Evolutionary conservation across 2,329 filamentous ascomycete genomes (phyloP).

Genomic region (Clonostachys sp.): DNA sequence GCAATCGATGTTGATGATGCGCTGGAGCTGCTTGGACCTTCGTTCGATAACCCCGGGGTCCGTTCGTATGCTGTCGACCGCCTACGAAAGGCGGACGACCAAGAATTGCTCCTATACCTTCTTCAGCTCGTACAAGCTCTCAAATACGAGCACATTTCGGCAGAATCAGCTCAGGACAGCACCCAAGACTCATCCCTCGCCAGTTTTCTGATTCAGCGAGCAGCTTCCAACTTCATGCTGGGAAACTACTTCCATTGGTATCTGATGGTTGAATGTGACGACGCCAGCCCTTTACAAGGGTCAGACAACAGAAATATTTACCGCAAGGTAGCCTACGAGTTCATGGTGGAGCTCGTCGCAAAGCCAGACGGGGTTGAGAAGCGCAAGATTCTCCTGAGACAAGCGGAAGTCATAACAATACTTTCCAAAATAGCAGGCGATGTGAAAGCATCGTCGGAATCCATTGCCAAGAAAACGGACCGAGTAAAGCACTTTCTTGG

Average conservation of each 20-base stretch:
- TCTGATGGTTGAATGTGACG: slow-evolving; percentile 94
- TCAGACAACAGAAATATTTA: slow-evolving; percentile 79
- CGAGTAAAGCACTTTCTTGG: slow-evolving; percentile 78
- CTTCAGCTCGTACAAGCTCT: slow-evolving; percentile 93
- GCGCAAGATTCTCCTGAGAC: slow-evolving; percentile 72
- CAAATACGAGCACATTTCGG: slow-evolving; percentile 80
- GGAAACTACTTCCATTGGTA: slow-evolving; percentile 99
- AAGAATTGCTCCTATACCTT: slow-evolving; percentile 86
- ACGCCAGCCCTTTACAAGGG: slow-evolving; percentile 70
- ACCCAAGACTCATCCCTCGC: slow-evolving; percentile 79
- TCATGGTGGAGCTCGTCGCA: slow-evolving; percentile 82
- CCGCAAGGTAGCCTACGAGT: slow-evolving; percentile 90
- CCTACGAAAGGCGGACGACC: slow-evolving; percentile 84
- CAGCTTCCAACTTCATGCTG: slow-evolving; percentile 81
- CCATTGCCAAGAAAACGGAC: slow-evolving; percentile 76
- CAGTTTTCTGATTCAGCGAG: slow-evolving; percentile 82
- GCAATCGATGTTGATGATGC: slow-evolving; percentile 97
- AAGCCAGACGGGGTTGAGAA: slow-evolving; percentile 65
- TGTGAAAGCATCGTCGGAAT: slow-evolving; percentile 74
- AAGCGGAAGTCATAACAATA: slow-evolving; percentile 85
- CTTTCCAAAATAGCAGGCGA: slow-evolving; percentile 87
- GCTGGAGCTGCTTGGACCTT: slow-evolving; percentile 86
- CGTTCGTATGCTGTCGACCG: slow-evolving; percentile 91
- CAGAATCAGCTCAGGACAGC: slow-evolving; percentile 49
- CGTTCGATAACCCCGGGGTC: slow-evolving; percentile 83